phyloP scores from a whole-genome alignment of 2,329 filamentous ascomycete genomes.

The Aspergillus japonicus region DNA sequence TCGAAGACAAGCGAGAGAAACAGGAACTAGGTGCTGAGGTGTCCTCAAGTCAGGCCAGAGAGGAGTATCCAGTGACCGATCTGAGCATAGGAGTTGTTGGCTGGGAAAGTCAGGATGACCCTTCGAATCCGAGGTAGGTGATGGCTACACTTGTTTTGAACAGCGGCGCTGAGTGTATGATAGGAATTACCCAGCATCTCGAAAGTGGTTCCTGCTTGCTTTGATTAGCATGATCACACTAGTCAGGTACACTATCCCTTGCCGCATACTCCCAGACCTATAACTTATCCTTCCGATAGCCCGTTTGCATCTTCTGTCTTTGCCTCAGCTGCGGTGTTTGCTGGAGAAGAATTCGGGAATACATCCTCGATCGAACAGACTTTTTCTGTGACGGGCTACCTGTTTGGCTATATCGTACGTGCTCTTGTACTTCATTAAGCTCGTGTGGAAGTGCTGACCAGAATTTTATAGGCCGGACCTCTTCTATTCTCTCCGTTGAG shows the following conservation, averaged over 20 bases:
- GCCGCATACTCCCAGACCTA: background rate
- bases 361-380: slow-evolving; percentile 10
- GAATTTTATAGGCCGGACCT: slow-evolving; percentile 5
- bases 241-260: slow-evolving; percentile 8
- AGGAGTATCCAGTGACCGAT: background rate
- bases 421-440: background rate
- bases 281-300: background rate
- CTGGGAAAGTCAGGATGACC: slow-evolving; percentile 2
- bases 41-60: background rate
- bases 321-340: slow-evolving; percentile 7
- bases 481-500: slow-evolving; percentile 12
- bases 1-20: background rate
- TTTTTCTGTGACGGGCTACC: slow-evolving; percentile 9
- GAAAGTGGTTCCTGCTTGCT: slow-evolving; percentile 13
- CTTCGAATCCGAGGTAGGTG: slow-evolving; percentile 3
- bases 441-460: background rate
- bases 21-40: background rate
- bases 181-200: slow-evolving; percentile 10
- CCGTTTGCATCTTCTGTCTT: slow-evolving; percentile 17
- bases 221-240: slow-evolving; percentile 14
- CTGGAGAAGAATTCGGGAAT: slow-evolving; percentile 6
- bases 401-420: slow-evolving; percentile 15
- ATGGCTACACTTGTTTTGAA: background rate
- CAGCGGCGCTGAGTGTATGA: background rate
- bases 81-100: slow-evolving; percentile 1